These are phyloP conservation scores for Gossypium australe DNA, from an alignment of 345 rosid species.

Conservation along the genomic window DNA sequence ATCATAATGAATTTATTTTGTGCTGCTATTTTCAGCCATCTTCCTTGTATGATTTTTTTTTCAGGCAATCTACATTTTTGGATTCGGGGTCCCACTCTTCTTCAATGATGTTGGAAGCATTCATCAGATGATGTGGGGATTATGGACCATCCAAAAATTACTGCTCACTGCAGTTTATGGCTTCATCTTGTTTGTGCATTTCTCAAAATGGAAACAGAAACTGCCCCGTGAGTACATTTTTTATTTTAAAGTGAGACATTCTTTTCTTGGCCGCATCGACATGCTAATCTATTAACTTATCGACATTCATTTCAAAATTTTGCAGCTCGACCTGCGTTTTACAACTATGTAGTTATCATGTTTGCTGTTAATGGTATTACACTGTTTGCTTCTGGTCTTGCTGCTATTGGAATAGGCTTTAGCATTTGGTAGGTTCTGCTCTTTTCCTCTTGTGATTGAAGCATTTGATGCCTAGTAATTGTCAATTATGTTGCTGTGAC, in stretches of 20 bases:
- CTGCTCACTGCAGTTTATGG: conserved; percentile 34
- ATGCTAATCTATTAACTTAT: not conserved
- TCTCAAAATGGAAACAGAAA: conserved; percentile 40
- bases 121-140: conserved; percentile 31
- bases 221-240: conserved; percentile 32
- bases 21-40: conserved; percentile 4
- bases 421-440: conserved; percentile 33
- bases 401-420: conserved; percentile 32
- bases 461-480: not conserved
- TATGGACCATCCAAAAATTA: conserved; percentile 34
- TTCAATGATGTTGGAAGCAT: conserved; percentile 19
- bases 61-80: conserved; percentile 36
- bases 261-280: not conserved
- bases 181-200: conserved; percentile 35
- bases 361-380: conserved; percentile 20
- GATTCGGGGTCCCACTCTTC: conserved; percentile 35
- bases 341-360: conserved; percentile 36
- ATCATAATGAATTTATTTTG: not conserved
- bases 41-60: conserved; percentile 10
- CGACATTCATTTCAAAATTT: not conserved
- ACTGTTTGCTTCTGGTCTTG: conserved; percentile 28
- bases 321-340: conserved; percentile 40
- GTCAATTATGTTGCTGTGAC: not conserved
- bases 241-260: not conserved
- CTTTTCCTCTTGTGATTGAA: not conserved